phyloP scores from a whole-genome alignment of 495 filamentous ascomycete species.

The Bathelium albidoporum region DNA sequence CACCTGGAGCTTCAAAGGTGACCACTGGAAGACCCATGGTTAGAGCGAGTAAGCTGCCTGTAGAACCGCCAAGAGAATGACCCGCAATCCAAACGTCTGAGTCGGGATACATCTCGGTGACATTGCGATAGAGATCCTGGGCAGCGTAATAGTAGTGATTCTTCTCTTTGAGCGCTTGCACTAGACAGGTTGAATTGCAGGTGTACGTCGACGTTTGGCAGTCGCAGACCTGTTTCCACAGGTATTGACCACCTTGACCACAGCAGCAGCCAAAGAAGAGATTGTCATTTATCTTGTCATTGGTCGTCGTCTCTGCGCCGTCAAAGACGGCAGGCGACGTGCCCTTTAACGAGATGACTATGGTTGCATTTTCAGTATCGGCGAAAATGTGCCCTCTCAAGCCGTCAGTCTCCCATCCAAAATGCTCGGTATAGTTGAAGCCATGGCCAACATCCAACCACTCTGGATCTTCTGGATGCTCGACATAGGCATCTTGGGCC shows the following conservation, averaged over 20 bases:
- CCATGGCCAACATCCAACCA: constrained; percentile 73
- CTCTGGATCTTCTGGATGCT: constrained; percentile 55
- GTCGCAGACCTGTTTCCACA: constrained; percentile 85
- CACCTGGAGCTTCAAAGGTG: constrained; percentile 83
- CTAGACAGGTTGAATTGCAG: constrained; percentile 84
- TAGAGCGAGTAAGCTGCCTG: constrained; percentile 73
- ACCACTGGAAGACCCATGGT: constrained; percentile 82
- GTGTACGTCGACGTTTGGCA: constrained; percentile 75
- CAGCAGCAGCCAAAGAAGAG: constrained; percentile 97
- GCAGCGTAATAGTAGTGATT: constrained; percentile 84
- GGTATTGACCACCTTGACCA: constrained; percentile 73
- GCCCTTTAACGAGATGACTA: constrained; percentile 79
- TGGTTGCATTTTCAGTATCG: constrained; percentile 71
- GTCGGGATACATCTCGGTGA: constrained; percentile 76
- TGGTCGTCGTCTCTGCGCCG: constrained; percentile 87
- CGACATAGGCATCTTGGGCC: constrained; percentile 79
- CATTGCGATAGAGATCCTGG: constrained; percentile 80
- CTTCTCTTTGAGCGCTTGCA: constrained; percentile 61
- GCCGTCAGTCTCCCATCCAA: constrained; percentile 87
- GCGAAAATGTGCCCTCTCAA: constrained; percentile 87
- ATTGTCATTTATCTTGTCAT: constrained; percentile 96
- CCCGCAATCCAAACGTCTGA: constrained; percentile 80
- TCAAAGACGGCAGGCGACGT: constrained; percentile 74
- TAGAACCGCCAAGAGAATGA: constrained; percentile 83
- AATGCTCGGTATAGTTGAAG: constrained; percentile 73